Evolutionary conservation across 768 basidiomycete species (phyloP), one percentile per base, ranked within the genome.

Genomic region (Flagelloscypha sp.): DNA sequence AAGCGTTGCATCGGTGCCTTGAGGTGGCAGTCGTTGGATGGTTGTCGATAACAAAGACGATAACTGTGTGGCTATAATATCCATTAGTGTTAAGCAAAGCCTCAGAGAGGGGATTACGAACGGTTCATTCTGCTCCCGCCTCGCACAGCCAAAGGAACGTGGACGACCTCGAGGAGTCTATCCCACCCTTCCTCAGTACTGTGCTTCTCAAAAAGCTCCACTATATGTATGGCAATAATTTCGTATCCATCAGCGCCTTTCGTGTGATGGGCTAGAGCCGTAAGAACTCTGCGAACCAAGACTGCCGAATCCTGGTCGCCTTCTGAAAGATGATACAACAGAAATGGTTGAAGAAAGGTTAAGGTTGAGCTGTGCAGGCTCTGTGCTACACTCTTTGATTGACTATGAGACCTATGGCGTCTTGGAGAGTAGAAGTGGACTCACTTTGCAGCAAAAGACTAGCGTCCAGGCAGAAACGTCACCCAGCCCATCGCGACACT

Each of bases 241-340:
- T 67, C 50, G 50, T 84, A 88, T 32, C 79, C 70, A 16, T 82
- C 76, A 1, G 80, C 57, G 16, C 66, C 66, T 44, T 80, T 81
- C 54, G 81, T 79, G 47, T 94, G 88, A 49, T 94, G 92, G 13
- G 84, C 75, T 8, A 89, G 58, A 1, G 88, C 79, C 0, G 88
- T 93, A 2, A 89, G 58, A 1, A 81, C 61, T 22, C 88, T 76
- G 7, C 84, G 79, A 21, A 86, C 50, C 18, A 86, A 66, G 39
- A 65, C 67, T 1, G 74, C 67, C 12, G 51, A 38, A 25, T 64
- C 66, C 4, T 66, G 57, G 21, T 53, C 48, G 28, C 62, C 52
- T 46, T 46, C 54, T 1, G 55, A 48, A 13, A 84, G 58, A 46
- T 85, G 68, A 41, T 65, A 69, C 8, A 63, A 57, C 11, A 93